Percentiles rank a stretch among this genome's conserved stretches.
phyloP scores from a whole-genome alignment of 805 yeast genomes.

The Monosporozyma aquatica region DNA sequence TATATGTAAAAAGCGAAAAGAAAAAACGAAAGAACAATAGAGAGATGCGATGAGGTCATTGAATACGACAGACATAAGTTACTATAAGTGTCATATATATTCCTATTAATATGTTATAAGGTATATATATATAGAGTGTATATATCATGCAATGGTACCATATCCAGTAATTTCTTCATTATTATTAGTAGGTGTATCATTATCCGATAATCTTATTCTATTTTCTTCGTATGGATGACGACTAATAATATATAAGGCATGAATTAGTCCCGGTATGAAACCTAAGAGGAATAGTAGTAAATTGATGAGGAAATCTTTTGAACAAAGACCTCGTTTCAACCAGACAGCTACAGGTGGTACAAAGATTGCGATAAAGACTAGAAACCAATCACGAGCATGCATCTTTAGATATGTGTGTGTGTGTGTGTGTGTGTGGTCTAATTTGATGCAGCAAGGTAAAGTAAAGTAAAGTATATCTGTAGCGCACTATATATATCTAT shows the following conservation, averaged over 20 bases:
- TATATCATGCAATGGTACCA: slow-evolving; percentile 5
- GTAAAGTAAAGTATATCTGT: too few species aligned
- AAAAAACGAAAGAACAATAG: too few species aligned
- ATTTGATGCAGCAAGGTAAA: too few species aligned
- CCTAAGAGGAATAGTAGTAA: slow-evolving; percentile 52
- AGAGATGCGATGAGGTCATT: background rate
- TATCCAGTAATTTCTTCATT: slow-evolving; percentile 2
- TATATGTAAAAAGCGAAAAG: too few species aligned
- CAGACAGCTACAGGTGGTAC: slow-evolving; percentile 68
- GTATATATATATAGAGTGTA: background rate
- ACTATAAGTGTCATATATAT: too few species aligned
- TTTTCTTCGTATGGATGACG: slow-evolving; percentile 37
- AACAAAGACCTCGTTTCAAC: slow-evolving; percentile 49
- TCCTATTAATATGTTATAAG: background rate
- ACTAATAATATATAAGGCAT: slow-evolving; percentile 53
- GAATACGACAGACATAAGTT: background rate
- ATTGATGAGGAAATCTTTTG: slow-evolving; percentile 40
- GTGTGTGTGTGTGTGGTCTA: background rate
- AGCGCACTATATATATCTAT: too few species aligned
- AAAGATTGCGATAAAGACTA: slow-evolving; percentile 59
- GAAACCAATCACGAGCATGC: slow-evolving; percentile 43
- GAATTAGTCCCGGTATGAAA: slow-evolving; percentile 61
- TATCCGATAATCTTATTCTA: slow-evolving; percentile 4
- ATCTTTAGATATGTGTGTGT: slow-evolving; percentile 4
- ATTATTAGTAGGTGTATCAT: background rate